Evolutionary conservation across 805 yeast genomes (phyloP), one percentile per base, ranked within the genome.

Genomic region (Zygosaccharomyces pseudorouxii): DNA sequence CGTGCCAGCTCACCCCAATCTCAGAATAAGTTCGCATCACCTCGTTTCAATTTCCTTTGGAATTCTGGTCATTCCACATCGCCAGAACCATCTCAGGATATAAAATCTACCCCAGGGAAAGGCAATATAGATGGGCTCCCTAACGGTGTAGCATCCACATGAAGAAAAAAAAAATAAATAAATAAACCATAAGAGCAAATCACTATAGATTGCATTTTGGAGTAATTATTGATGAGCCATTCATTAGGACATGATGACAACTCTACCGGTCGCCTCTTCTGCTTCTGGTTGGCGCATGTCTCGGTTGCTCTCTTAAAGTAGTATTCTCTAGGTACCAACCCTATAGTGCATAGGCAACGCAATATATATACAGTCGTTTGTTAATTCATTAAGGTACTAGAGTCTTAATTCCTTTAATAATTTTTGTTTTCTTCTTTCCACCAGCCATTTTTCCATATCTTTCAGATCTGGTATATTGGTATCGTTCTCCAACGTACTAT

Each of bases 391-490:
- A 9, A 33, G 7, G 37, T 14, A 33, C 14, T 40, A 61, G 6
- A 58, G 40, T 20, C 50, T 49, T 19, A 60, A 39, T 40, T 56
- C 67, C 8, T 59, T 57, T 25, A 76, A 58, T 16, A 82, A 60
- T 51, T 75, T 74, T 45, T 69, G 56, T 52, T 72, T 76, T 52
- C 73, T 71, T 49, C 63, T 63, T 12, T 73, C 71, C 18, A 81
- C 77, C 14, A 81, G 53, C 70, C 77, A 71, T 12, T 54, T 45
- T 42, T 75, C 76, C 42, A 80, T 72, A 2, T 77, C 75, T 35
- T 64, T 62, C 9, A 64, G 56, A 0, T 70, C 53, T 0, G 79
- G 77, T 1, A 61, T 28, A 6, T 47, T 18, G 5, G 27, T 4
- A 45, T 51, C 41, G 16, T 37, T 11, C n/a, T 38, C 25, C 20